Percentiles rank a stretch among this genome's conserved stretches.
phyloP scores from a whole-genome alignment of 495 filamentous ascomycete genomes.

The Talaromyces stipitatus region DNA sequence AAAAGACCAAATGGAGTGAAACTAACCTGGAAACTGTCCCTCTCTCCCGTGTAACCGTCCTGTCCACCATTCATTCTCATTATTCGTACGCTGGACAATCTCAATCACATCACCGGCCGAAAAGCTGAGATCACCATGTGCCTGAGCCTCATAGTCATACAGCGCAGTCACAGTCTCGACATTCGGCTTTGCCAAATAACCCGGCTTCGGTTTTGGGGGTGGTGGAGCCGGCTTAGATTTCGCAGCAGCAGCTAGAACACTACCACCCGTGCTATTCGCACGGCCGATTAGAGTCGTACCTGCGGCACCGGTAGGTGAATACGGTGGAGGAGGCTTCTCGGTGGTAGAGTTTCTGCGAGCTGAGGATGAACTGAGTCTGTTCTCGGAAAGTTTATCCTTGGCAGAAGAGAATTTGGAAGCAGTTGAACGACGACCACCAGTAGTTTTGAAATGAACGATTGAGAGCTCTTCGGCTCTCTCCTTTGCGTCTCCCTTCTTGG shows the following conservation, averaged over 20 bases:
- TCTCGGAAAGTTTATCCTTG: slow-evolving; percentile 18
- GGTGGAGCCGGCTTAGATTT: slow-evolving; percentile 83
- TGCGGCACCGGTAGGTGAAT: slow-evolving; percentile 37
- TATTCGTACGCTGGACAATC: slow-evolving; percentile 68
- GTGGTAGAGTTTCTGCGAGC: slow-evolving; percentile 36
- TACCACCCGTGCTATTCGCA: slow-evolving; percentile 49
- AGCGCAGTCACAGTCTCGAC: slow-evolving; percentile 72
- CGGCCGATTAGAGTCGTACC: slow-evolving; percentile 29
- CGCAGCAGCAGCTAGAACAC: slow-evolving; percentile 53
- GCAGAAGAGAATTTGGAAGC: slow-evolving; percentile 8
- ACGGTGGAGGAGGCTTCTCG: slow-evolving; percentile 65
- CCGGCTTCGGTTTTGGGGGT: slow-evolving; percentile 86
- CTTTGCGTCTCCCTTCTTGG: slow-evolving; percentile 79
- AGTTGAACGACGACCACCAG: slow-evolving; percentile 45
- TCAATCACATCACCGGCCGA: slow-evolving; percentile 86
- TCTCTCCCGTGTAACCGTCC: slow-evolving; percentile 68
- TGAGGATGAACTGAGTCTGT: slow-evolving; percentile 24
- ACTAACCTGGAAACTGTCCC: slow-evolving; percentile 92
- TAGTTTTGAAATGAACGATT: slow-evolving; percentile 82
- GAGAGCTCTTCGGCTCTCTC: slow-evolving; percentile 72
- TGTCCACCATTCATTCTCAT: slow-evolving; percentile 96
- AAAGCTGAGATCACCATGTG: slow-evolving; percentile 91
- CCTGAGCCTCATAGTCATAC: slow-evolving; percentile 95
- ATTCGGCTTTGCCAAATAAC: slow-evolving; percentile 57
- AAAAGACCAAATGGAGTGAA: neutral